Base-by-base conservation (phyloP, 1,284 basidiomycete genomes). In the Ustilago crameri region DNA sequence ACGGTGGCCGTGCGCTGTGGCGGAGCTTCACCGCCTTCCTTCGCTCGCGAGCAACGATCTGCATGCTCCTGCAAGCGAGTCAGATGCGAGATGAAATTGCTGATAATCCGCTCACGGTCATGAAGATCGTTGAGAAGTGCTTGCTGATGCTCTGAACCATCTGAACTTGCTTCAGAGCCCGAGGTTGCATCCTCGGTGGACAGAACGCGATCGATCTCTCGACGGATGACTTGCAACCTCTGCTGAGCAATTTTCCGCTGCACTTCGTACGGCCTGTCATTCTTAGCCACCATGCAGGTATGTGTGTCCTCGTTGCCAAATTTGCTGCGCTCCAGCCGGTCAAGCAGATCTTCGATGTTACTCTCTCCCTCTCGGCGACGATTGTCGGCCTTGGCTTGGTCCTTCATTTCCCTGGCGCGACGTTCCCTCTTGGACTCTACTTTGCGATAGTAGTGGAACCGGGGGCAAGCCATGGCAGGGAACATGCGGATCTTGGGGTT, bases 251-350 rank as follows among this genome's bases (percentile, higher is more conserved):
- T 85, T 32, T 85, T 85, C 32, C 90, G 87, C 81, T 94, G 92
- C n/a, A 91, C 87, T 60, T 88, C 85, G 3, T 88, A 86, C 18
- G 91, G 90, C 90, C 90, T 73, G 20, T 62, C 71, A 23, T 74
- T 65, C 10, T 62, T 56, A n/a, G 80, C 80, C 1, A 83, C 74
- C 53, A 93, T 87, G 84, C 95, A 98, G 5, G 88, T 87, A 82
- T 98, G 95, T 1, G 91, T 91, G 58, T 88, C 84, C 83, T 98
- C 95, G 50, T 88, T 86, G 0, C 95, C 95, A 80, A 98, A 98
- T 84, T 95, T 96, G 53, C 85, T 86, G 26, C 54, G 69, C 41
- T 80, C 77, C 3, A 75, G 47, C 30, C 62, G 60, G 32, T 42
- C 30, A 17, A 65, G 53, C 22, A 74, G 43, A 14, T 57, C 64